phyloP scores from a whole-genome alignment of 768 basidiomycete genomes.

The Auriscalpium vulgare region DNA sequence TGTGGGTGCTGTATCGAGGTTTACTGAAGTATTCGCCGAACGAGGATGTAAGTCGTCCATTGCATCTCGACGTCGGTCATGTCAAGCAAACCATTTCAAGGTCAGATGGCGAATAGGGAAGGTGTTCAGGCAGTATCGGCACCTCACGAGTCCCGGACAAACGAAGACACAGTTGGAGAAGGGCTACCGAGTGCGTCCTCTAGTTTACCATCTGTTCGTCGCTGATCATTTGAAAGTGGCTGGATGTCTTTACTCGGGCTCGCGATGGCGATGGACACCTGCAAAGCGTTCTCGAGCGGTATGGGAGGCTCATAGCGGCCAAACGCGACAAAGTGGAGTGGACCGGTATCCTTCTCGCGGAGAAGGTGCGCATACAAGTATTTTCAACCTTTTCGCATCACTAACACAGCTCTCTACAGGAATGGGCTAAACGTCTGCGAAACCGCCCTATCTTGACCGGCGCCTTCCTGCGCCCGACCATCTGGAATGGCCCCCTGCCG shows the following conservation, averaged over 20 bases:
- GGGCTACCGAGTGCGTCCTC: constrained; percentile 47
- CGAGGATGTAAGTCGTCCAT: constrained; percentile 37
- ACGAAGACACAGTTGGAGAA: constrained; percentile 39
- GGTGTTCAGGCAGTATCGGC: constrained; percentile 44
- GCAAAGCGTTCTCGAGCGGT: constrained; percentile 43
- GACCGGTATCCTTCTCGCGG: constrained; percentile 38
- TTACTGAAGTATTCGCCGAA: constrained; percentile 50
- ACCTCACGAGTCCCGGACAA: constrained; percentile 43
- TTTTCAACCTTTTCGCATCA: not conserved
- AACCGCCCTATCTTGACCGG: constrained; percentile 68
- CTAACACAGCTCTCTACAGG: constrained; percentile 28
- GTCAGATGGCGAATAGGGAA: constrained; percentile 47
- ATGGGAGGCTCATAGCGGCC: constrained; percentile 46
- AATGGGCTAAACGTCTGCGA: constrained; percentile 44
- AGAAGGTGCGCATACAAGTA: constrained; percentile 36
- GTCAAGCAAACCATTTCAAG: constrained; percentile 27
- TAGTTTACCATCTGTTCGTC: not conserved
- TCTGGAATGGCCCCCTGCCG: constrained; percentile 65
- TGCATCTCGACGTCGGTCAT: not conserved
- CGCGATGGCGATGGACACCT: constrained; percentile 42
- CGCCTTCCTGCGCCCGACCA: constrained; percentile 52
- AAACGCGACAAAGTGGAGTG: constrained; percentile 43
- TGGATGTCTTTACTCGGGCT: constrained; percentile 49
- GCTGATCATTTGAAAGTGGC: constrained; percentile 36
- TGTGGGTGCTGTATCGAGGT: constrained; percentile 71